Conservation (phyloP, 1,284 basidiomycete species). For the Jaminaea rosea region DNA sequence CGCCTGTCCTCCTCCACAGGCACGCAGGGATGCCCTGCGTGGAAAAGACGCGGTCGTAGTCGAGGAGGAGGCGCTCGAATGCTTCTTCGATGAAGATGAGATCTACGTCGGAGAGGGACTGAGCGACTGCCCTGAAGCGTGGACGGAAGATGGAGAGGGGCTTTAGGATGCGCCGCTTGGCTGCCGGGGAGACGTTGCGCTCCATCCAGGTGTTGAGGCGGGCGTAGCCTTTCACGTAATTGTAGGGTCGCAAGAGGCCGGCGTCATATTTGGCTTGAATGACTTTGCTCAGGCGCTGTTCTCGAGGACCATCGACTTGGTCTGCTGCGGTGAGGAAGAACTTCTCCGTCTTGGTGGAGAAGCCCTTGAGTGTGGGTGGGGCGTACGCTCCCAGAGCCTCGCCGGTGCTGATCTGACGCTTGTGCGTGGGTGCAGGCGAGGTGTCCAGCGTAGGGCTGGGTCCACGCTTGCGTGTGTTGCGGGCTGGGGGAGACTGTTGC, state of each 20-base stretch:
- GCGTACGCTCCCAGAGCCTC: too few species aligned
- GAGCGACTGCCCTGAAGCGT: constrained; percentile 72
- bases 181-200: constrained; percentile 55
- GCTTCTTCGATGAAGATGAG: constrained; percentile 79
- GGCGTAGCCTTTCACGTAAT: constrained; percentile 61
- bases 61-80: constrained; percentile 85
- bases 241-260: constrained; percentile 85
- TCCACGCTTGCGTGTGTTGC: too few species aligned
- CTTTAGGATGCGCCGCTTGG: constrained; percentile 78
- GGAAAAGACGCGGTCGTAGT: constrained; percentile 84
- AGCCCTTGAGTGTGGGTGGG: constrained; percentile 11
- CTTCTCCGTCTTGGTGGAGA: constrained; percentile 54
- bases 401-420: too few species aligned
- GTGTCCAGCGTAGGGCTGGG: too few species aligned
- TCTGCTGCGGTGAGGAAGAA: constrained; percentile 92
- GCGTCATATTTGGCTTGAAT: constrained; percentile 96
- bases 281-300: constrained; percentile 80
- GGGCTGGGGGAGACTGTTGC: too few species aligned
- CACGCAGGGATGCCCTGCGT: constrained; percentile 80
- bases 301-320: constrained; percentile 79
- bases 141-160: constrained; percentile 82
- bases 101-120: constrained; percentile 83
- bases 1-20: constrained; percentile 89
- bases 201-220: constrained; percentile 69
- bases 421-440: too few species aligned